A percentile compares a stretch with the other conserved stretches of the same genome.
Evolutionary conservation across 169 alveolate species (phyloP).

Genomic region (Plasmodium knowlesi): DNA sequence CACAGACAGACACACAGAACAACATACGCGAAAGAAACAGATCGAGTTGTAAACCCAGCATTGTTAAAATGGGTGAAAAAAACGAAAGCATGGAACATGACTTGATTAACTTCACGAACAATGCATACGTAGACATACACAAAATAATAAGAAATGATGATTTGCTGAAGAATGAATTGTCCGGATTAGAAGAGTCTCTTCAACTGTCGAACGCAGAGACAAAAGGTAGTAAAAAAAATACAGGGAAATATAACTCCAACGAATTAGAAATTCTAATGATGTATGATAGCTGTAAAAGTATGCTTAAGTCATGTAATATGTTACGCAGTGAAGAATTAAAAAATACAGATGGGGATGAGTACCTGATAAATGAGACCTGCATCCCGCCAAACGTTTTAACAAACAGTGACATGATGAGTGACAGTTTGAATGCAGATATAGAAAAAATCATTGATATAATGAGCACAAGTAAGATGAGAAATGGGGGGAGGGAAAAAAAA

Average conservation of each 20-base stretch:
- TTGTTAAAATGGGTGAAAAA: not conserved
- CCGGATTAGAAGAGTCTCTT: constrained; percentile 46
- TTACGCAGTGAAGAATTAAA: constrained; percentile 18
- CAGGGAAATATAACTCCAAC: not conserved
- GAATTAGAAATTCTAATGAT: constrained; percentile 5
- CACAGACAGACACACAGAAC: not conserved
- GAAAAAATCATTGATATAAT: constrained; percentile 67
- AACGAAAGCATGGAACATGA: constrained; percentile 21
- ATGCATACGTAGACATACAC: constrained; percentile 46
- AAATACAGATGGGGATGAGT: constrained; percentile 18
- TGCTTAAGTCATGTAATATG: not conserved
- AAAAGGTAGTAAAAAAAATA: not conserved
- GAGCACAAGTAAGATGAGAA: constrained; percentile 42
- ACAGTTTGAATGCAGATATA: constrained; percentile 22
- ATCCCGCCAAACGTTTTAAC: constrained; percentile 18
- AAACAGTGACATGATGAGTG: constrained; percentile 18
- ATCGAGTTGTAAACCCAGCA: not conserved
- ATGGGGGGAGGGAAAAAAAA: not conserved
- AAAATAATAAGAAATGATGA: constrained; percentile 63
- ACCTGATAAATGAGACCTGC: not conserved
- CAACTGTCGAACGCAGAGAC: not conserved
- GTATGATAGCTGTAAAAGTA: constrained; percentile 32
- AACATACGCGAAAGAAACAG: not conserved
- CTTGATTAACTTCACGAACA: constrained; percentile 33
- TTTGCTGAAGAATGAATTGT: constrained; percentile 35